A percentile compares a stretch with the other conserved stretches of the same genome.
Evolutionary conservation across 176 grass and related monocot genomes (phyloP).

Genomic region (Oryza glumipatula): DNA sequence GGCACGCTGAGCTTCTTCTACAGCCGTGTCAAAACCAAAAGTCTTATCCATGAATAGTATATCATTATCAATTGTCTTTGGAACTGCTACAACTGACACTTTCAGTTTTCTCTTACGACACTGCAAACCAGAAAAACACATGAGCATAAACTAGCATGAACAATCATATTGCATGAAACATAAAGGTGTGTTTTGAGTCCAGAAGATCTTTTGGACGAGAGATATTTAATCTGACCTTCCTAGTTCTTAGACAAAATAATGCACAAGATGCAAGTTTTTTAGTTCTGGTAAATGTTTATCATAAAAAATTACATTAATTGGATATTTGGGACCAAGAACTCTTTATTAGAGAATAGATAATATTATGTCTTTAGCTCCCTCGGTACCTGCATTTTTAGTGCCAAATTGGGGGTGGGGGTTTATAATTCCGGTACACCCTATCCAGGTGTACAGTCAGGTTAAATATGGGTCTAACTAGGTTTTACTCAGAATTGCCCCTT

Average conservation of each 20-base stretch:
- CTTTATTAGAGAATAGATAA: neutral
- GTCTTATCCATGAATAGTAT: constrained; percentile 99
- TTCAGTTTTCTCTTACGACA: constrained; percentile 93
- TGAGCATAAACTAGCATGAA: constrained; percentile 16
- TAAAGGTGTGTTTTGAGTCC: neutral
- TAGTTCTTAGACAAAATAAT: constrained; percentile 4
- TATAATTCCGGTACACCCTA: neutral
- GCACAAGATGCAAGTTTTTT: neutral
- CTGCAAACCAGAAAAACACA: constrained; percentile 54
- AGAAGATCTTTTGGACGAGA: neutral
- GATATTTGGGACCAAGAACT: neutral
- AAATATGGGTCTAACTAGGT: neutral
- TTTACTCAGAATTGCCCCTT: neutral
- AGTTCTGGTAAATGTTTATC: neutral
- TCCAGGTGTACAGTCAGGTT: constrained; percentile 1
- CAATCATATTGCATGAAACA: constrained; percentile 9
- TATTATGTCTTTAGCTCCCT: neutral
- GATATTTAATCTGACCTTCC: neutral
- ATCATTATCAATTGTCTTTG: constrained; percentile 99
- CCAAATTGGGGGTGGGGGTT: neutral
- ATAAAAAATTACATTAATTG: neutral
- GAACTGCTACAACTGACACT: constrained; percentile 85
- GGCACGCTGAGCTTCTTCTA: constrained; percentile 94
- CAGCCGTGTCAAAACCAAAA: constrained; percentile 98
- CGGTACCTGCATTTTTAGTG: neutral